These are phyloP conservation scores for Brassica balearica DNA, from an alignment of 441 rosid genomes.

Conservation along the genomic window DNA sequence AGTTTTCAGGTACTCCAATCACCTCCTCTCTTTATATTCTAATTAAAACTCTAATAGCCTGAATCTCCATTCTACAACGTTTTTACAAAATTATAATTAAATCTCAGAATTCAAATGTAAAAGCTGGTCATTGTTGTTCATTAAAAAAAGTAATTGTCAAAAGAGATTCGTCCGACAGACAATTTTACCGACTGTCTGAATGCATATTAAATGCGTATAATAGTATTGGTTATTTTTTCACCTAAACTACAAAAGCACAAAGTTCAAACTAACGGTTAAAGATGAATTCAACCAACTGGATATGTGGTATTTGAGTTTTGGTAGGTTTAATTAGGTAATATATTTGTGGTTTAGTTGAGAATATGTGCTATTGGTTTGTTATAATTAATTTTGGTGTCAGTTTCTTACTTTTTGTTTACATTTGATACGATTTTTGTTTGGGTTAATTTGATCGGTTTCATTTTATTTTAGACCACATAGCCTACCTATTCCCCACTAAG, in stretches of 20 bases:
- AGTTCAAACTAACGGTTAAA: background rate
- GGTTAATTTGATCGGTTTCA: conserved; percentile 4
- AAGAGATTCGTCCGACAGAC: conserved; percentile 19
- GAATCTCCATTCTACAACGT: background rate
- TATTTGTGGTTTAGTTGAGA: conserved; percentile 5
- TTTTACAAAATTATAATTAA: background rate
- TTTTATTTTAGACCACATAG: background rate
- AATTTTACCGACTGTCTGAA: conserved; percentile 29
- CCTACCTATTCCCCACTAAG: conserved; percentile 23
- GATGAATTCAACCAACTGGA: background rate
- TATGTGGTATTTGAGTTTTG: conserved; percentile 2
- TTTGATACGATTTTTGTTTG: background rate
- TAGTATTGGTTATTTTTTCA: conserved; percentile 10
- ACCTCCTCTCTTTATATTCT: background rate
- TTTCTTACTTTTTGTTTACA: background rate
- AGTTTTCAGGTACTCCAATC: background rate
- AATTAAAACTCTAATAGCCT: background rate
- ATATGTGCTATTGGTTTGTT: background rate
- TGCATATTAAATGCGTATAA: background rate
- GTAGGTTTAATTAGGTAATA: background rate
- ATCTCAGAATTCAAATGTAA: background rate
- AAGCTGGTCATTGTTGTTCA: conserved; percentile 8
- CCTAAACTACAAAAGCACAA: conserved; percentile 18
- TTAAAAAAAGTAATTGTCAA: background rate
- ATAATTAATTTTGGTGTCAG: background rate